Evolutionary conservation across 1,139 yeast species (phyloP).

Genomic region (Suhomyces coccinellae): DNA sequence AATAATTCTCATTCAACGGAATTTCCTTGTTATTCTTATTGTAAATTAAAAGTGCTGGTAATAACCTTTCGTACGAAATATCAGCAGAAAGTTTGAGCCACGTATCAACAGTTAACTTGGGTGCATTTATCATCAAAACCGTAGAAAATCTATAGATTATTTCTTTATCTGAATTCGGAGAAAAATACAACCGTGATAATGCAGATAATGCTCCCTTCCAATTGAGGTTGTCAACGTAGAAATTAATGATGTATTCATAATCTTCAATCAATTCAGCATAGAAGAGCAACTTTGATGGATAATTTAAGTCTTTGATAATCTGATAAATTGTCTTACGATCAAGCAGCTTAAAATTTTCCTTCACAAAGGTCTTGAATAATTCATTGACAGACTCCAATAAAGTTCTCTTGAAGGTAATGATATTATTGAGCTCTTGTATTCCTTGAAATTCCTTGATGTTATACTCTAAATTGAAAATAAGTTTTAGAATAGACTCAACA

Average conservation of each 20-base stretch:
- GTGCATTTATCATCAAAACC: slow-evolving; percentile 64
- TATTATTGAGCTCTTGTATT: not conserved
- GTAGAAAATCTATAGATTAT: slow-evolving; percentile 68
- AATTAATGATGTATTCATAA: slow-evolving; percentile 63
- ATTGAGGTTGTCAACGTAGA: slow-evolving; percentile 65
- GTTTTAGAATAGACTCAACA: slow-evolving; percentile 54
- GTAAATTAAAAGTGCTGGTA: slow-evolving; percentile 77
- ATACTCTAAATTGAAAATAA: slow-evolving; percentile 24
- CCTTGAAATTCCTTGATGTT: slow-evolving; percentile 11
- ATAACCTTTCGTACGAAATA: slow-evolving; percentile 56
- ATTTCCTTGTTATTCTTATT: slow-evolving; percentile 44
- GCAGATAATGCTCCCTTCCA: slow-evolving; percentile 75
- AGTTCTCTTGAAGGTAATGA: slow-evolving; percentile 2
- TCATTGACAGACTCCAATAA: slow-evolving; percentile 22
- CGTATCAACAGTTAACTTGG: slow-evolving; percentile 68
- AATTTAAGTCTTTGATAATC: slow-evolving; percentile 64
- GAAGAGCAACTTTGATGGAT: slow-evolving; percentile 59
- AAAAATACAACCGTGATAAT: slow-evolving; percentile 47
- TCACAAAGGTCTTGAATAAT: slow-evolving; percentile 54
- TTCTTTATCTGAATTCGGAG: slow-evolving; percentile 27
- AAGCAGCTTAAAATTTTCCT: slow-evolving; percentile 46
- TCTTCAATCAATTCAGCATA: slow-evolving; percentile 74
- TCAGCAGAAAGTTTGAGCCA: slow-evolving; percentile 64
- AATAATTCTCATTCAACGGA: slow-evolving; percentile 52
- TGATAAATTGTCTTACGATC: slow-evolving; percentile 73